Percentiles rank a stretch among this genome's conserved stretches.
phyloP scores from a whole-genome alignment of 2,329 filamentous ascomycete genomes.

The Pseudocercospora musae region DNA sequence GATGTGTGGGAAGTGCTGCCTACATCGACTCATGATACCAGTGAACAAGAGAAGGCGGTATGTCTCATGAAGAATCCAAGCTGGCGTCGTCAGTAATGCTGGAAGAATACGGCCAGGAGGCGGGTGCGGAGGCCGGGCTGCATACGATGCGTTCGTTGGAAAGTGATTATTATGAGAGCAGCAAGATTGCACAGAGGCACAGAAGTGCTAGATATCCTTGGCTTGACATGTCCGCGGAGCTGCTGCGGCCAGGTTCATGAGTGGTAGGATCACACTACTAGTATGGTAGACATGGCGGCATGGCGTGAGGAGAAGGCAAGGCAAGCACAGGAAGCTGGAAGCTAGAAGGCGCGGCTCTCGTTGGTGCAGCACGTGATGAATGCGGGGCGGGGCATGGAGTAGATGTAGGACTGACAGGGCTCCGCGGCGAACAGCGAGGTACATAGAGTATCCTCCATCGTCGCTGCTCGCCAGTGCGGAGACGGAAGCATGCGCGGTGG shows the following conservation, averaged over 20 bases:
- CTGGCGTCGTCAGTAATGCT: background rate
- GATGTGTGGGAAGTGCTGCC: background rate
- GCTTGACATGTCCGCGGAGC: background rate
- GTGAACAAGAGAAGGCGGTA: conserved; percentile 2
- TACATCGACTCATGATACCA: background rate
- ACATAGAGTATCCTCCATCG: conserved; percentile 1
- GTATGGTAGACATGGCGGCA: no score
- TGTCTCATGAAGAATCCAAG: background rate
- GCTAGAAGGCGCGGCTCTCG: background rate
- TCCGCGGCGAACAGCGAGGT: conserved; percentile 12
- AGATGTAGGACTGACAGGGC: no score
- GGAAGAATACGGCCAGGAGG: background rate
- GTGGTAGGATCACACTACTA: no score
- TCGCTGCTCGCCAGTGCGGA: background rate
- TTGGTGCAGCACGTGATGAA: background rate
- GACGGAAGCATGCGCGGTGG: conserved; percentile 6
- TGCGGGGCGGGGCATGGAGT: background rate
- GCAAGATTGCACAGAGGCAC: background rate
- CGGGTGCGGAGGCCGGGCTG: background rate
- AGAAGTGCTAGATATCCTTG: background rate
- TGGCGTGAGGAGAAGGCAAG: conserved; percentile 16
- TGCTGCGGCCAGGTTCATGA: background rate
- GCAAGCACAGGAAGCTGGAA: conserved; percentile 13
- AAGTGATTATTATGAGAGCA: background rate
- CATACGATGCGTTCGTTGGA: background rate